Evolutionary conservation across 805 yeast genomes (phyloP), one percentile per base, ranked within the genome.

Genomic region (Starmerella floris): DNA sequence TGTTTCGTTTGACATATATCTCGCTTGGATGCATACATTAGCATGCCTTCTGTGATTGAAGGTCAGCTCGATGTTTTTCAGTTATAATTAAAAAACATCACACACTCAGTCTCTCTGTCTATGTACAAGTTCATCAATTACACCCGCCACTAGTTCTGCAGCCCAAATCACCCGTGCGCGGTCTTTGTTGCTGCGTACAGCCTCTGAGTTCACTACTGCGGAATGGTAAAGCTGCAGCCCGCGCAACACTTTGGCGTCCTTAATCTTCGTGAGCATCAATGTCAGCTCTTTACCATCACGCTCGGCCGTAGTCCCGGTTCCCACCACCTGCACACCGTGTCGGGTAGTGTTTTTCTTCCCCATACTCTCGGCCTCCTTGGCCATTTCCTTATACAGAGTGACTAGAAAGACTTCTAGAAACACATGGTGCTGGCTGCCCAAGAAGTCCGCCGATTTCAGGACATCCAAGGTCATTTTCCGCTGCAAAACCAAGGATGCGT

Each of bases 381-480:
- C 93, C 8, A 80, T 52, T 15, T 66, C 64, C 45, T 81, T 79
- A 32, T 83, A 66, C 49, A 84, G 67, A 5, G 79, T 74, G 22
- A 80, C 78, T 40, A 87, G 60, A 39, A 83, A 59, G 23, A 84
- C 69, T 56, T 88, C 95, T 49, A 83, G 46, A 53, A 88, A 83
- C 19, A 84, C 59, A 30, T 68, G 68, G 0, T 70, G 54, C 20
- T 69, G 67, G 0, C 77, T 73, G 0, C 84, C 73, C 43, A 87
- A 60, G 45, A 87, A 78, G 51, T 88, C 81, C 26, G 83, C 72
- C 5, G 76, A 76, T 50, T 80, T 74, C 50, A 91, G 67, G 2
- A 81, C 62, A 54, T 83, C 87, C 37, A 91, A 64, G 2, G 84
- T 76, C 46, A 88, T 64, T 0, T 78, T 69, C 1, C 81, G 83